A percentile compares a stretch with the other conserved stretches of the same genome.
Evolutionary conservation across 2,329 filamentous ascomycete species (phyloP).

Genomic region (Myriosclerotinia duriaeana): DNA sequence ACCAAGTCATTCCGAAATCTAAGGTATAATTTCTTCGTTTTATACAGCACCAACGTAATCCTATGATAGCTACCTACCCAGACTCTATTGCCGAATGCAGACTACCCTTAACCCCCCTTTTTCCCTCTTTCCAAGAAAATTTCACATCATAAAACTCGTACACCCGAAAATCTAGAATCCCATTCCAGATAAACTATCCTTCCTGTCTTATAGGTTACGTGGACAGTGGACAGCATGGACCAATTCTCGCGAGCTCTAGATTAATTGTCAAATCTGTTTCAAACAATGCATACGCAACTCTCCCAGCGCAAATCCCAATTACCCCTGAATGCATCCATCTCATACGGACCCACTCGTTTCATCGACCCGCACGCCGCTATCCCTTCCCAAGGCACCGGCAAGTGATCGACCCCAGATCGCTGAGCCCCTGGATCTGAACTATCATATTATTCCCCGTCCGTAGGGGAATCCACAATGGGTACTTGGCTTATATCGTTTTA

Average conservation of each 20-base stretch:
- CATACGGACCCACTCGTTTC: not conserved
- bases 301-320: not conserved
- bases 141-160: too few relatives aligned
- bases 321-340: not conserved
- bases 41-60: not conserved
- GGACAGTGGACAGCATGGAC: too few relatives aligned
- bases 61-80: too few relatives aligned
- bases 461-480: not conserved
- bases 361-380: too few relatives aligned
- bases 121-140: too few relatives aligned
- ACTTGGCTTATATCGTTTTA: not conserved
- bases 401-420: conserved; percentile 6
- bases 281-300: not conserved
- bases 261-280: not conserved
- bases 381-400: not conserved
- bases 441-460: not conserved
- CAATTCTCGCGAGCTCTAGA: not conserved
- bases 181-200: too few relatives aligned
- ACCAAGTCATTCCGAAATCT: not conserved
- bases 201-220: too few relatives aligned
- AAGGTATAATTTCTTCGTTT: not conserved
- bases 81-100: too few relatives aligned
- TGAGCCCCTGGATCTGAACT: not conserved
- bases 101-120: too few relatives aligned
- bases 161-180: too few relatives aligned